phyloP scores from a whole-genome alignment of 306 rosid genomes.

The Glycine latifolia region DNA sequence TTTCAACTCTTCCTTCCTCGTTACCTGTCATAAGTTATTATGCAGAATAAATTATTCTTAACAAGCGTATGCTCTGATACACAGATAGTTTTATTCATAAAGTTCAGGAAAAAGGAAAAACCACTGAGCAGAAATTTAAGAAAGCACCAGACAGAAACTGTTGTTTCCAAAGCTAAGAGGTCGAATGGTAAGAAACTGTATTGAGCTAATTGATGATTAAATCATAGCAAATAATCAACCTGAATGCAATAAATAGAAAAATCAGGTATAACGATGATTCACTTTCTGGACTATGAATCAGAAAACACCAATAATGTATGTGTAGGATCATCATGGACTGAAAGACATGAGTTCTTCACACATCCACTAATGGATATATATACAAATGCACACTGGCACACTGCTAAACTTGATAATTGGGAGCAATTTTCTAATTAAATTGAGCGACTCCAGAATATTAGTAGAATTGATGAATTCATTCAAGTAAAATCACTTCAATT shows the following conservation, averaged over 20 bases:
- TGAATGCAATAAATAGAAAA: slow-evolving; percentile 15
- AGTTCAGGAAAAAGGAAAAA: slow-evolving; percentile 25
- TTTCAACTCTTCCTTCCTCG: slow-evolving; percentile 78
- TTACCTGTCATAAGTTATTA: slow-evolving; percentile 59
- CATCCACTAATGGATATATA: not conserved
- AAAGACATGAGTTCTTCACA: slow-evolving; percentile 14
- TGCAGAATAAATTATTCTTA: slow-evolving; percentile 35
- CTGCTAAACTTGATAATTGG: slow-evolving; percentile 27
- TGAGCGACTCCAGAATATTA: slow-evolving; percentile 23
- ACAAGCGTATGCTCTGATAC: slow-evolving; percentile 13
- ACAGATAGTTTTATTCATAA: not conserved
- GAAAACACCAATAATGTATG: slow-evolving; percentile 25
- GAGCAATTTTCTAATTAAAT: slow-evolving; percentile 21
- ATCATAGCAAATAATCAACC: slow-evolving; percentile 27
- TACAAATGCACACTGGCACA: slow-evolving; percentile 3
- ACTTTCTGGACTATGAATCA: slow-evolving; percentile 17
- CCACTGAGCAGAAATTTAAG: not conserved
- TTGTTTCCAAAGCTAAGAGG: slow-evolving; percentile 24
- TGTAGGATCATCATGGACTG: slow-evolving; percentile 34
- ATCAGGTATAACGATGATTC: slow-evolving; percentile 10
- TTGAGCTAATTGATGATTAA: slow-evolving; percentile 3
- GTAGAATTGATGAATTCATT: slow-evolving; percentile 2
- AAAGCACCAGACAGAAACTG: slow-evolving; percentile 33
- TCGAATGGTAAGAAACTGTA: slow-evolving; percentile 8
- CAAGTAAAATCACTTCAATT: slow-evolving; percentile 26